Conservation (phyloP, 768 basidiomycete species). For the Kondoa subrosea region DNA sequence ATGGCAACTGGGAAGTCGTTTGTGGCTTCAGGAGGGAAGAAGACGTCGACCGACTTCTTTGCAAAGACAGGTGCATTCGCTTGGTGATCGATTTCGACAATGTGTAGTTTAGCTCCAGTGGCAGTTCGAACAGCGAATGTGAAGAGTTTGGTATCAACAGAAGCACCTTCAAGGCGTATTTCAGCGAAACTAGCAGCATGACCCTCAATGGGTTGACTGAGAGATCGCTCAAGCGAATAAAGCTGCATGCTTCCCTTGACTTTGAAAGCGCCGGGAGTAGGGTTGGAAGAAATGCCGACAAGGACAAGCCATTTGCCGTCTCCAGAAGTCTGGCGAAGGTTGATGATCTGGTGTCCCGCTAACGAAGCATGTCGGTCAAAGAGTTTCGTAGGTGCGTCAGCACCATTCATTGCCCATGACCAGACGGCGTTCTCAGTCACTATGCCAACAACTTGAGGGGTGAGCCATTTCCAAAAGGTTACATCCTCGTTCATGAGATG, state of each 20-base stretch:
- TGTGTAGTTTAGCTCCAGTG: slow-evolving; percentile 96
- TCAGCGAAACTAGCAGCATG: slow-evolving; percentile 94
- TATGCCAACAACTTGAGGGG: slow-evolving; percentile 74
- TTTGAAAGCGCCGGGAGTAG: slow-evolving; percentile 86
- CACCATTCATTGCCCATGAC: slow-evolving; percentile 55
- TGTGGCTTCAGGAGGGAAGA: slow-evolving; percentile 93
- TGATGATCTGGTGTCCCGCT: slow-evolving; percentile 89
- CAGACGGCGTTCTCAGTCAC: slow-evolving; percentile 85
- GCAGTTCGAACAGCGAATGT: slow-evolving; percentile 88
- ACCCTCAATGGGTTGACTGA: slow-evolving; percentile 95
- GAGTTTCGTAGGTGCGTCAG: slow-evolving; percentile 66
- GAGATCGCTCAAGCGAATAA: slow-evolving; percentile 76
- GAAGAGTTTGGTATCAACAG: slow-evolving; percentile 73
- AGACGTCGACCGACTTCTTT: slow-evolving; percentile 97
- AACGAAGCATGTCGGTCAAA: slow-evolving; percentile 95
- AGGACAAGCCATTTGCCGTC: slow-evolving; percentile 98
- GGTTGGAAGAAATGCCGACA: slow-evolving; percentile 81
- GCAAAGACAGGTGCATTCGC: slow-evolving; percentile 79
- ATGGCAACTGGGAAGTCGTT: slow-evolving; percentile 99
- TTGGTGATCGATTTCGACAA: slow-evolving; percentile 94
- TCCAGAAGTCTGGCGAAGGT: slow-evolving; percentile 64
- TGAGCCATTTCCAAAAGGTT: slow-evolving; percentile 97
- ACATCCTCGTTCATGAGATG: slow-evolving; percentile 77
- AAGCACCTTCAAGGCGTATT: slow-evolving; percentile 73
- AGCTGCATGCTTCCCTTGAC: slow-evolving; percentile 97